phyloP scores from a whole-genome alignment of 108 stramenopile species.

The Discostella stelligeroides region DNA sequence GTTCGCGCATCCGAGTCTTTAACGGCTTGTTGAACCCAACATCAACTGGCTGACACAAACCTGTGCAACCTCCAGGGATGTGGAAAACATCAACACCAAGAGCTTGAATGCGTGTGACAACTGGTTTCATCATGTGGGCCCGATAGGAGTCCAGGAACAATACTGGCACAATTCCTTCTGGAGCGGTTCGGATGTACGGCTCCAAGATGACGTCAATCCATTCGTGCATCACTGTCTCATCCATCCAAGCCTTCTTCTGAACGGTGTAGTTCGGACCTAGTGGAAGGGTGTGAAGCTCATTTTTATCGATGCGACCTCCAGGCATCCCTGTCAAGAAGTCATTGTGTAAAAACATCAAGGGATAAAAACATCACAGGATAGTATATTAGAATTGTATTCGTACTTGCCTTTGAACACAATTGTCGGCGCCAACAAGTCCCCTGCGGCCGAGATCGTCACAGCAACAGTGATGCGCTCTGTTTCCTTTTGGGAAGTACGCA shows the following conservation, averaged over 20 bases:
- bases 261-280: neutral
- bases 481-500: too few relatives aligned
- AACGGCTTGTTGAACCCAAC: slow-evolving; percentile 12
- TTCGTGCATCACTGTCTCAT: slow-evolving; percentile 11
- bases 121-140: slow-evolving; percentile 16
- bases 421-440: too few relatives aligned
- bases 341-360: too few relatives aligned
- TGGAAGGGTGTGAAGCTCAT: too few relatives aligned
- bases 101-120: slow-evolving; percentile 1
- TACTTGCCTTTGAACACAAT: too few relatives aligned
- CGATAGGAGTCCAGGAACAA: slow-evolving; percentile 14
- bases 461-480: too few relatives aligned
- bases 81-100: slow-evolving; percentile 11
- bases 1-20: neutral
- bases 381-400: too few relatives aligned
- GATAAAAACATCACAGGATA: too few relatives aligned
- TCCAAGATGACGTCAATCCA: slow-evolving; percentile 15
- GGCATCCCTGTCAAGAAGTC: too few relatives aligned
- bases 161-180: slow-evolving; percentile 4
- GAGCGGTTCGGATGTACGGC: neutral
- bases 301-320: too few relatives aligned
- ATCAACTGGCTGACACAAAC: slow-evolving; percentile 15
- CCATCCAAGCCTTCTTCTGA: slow-evolving; percentile 25
- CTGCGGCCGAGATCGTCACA: too few relatives aligned
- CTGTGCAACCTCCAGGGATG: slow-evolving; percentile 31